Base-by-base conservation (phyloP, 2,329 filamentous ascomycete genomes). In the Alternaria atra region DNA sequence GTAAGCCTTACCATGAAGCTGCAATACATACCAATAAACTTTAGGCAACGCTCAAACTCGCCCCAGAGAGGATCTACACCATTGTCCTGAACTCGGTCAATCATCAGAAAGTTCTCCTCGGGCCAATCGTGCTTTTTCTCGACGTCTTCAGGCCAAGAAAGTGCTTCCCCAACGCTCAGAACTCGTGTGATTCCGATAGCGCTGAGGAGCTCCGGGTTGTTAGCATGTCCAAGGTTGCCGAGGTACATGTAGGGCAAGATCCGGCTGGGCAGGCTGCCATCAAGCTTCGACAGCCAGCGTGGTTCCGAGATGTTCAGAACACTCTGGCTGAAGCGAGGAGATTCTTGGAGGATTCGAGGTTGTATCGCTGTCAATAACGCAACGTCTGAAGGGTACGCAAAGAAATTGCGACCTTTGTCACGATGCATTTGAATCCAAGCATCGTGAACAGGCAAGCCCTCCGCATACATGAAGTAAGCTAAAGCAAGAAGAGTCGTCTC, bases 221-320 rank as follows among this genome's bases (percentile, higher is more conserved):
- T 98, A 7, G 95, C 95, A 75, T 99, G 95, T 0, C 88, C 89
- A 15, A 98, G 84, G 71, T 98, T 98, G 1, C 95, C 95, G 12
- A 99, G 86, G 75, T 99, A 99, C 89, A 99, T 93, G 75, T 98
- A 97, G 55, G 94, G 90, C 42, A 97, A 81, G 39, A 99, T 87
- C 13, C 94, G 88, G 74, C 92, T 97, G 1, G 95, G 95, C 23
- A 98, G 85, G 25, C 93, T 97, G 5, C 95, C 95, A 75, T 98
- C 94, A 67, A 97, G 87, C 55, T 88, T 88, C 29, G 87, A 83
- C 57, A 97, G 86, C 95, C 95, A 99, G 35, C 84, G 82, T 0
- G 94, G 94, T 70, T 93, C 87, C 27, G 88, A 83, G 15, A 89
- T 83, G 2, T 82, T 75, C 4, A 86, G 78, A 39, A 84, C 82